Conservation (phyloP, 257 asterid species). For the Solanum stenotomum region DNA sequence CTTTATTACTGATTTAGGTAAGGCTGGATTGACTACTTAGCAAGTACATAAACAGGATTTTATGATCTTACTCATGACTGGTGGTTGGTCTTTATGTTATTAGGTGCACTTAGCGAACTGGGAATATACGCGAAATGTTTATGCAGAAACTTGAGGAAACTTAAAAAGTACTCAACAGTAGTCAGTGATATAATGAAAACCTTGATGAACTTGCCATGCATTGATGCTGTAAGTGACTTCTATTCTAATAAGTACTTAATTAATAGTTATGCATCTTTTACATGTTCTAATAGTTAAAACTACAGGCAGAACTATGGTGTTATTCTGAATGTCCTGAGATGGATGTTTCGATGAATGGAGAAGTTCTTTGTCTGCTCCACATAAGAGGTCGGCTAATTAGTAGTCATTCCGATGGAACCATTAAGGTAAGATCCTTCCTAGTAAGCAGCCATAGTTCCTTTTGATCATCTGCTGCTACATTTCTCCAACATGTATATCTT, state of each 20-base stretch:
- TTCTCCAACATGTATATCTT: neutral
- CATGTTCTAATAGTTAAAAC: neutral
- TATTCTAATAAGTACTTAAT: neutral
- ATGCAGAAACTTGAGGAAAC: slow-evolving; percentile 54
- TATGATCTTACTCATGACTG: neutral
- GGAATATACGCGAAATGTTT: slow-evolving; percentile 47
- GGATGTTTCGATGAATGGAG: slow-evolving; percentile 62
- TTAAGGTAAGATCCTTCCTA: slow-evolving; percentile 32
- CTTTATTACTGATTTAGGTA: slow-evolving; percentile 58
- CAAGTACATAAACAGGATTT: neutral
- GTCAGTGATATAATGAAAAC: slow-evolving; percentile 55
- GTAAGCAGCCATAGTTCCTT: neutral
- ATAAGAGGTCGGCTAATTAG: slow-evolving; percentile 44
- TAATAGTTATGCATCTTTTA: neutral
- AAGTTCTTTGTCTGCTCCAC: slow-evolving; percentile 53
- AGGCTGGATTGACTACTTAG: neutral
- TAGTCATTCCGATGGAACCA: slow-evolving; percentile 77
- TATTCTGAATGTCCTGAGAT: slow-evolving; percentile 62
- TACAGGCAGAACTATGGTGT: slow-evolving; percentile 76
- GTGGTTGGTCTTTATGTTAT: neutral
- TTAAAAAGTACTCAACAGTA: slow-evolving; percentile 46
- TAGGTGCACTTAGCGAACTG: slow-evolving; percentile 52
- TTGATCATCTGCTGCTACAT: neutral
- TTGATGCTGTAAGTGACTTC: slow-evolving; percentile 53
- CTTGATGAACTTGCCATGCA: slow-evolving; percentile 54